Percentiles rank a stretch among this genome's conserved stretches.
Conservation (phyloP, 2,329 filamentous ascomycete genomes). For the Orbilia ellipsospora region DNA sequence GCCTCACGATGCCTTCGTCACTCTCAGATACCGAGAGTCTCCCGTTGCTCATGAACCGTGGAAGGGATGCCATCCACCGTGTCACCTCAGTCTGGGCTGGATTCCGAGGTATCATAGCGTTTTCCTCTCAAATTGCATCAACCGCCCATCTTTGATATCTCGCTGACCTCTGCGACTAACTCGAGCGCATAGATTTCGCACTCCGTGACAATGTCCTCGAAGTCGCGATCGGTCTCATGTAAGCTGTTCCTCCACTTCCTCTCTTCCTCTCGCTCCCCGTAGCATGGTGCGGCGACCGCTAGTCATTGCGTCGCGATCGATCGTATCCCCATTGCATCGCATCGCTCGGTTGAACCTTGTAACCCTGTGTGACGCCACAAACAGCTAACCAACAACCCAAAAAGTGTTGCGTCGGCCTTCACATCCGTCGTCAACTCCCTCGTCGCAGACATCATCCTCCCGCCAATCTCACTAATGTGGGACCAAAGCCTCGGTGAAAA, state of each 20-base stretch:
- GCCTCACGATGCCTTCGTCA: slow-evolving; percentile 18
- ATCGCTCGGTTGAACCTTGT: slow-evolving; percentile 17
- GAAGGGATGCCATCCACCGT: slow-evolving; percentile 34
- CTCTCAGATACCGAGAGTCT: slow-evolving; percentile 27
- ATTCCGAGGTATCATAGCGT: slow-evolving; percentile 35
- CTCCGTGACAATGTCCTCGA: slow-evolving; percentile 80
- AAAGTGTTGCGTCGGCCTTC: slow-evolving; percentile 75
- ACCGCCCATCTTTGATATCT: neutral
- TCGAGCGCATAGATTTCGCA: slow-evolving; percentile 75
- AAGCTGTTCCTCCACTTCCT: slow-evolving; percentile 56
- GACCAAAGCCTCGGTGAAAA: slow-evolving; percentile 79
- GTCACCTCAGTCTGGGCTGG: slow-evolving; percentile 41
- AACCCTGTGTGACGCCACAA: slow-evolving; percentile 25
- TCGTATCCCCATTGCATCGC: neutral
- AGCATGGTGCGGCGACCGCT: neutral
- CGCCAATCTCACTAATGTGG: slow-evolving; percentile 75
- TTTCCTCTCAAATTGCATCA: no score
- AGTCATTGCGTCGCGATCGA: neutral
- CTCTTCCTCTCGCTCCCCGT: neutral
- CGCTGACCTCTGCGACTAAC: neutral
- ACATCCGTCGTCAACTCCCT: slow-evolving; percentile 78
- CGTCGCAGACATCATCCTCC: slow-evolving; percentile 76
- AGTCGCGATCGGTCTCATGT: slow-evolving; percentile 81
- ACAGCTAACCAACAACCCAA: slow-evolving; percentile 16
- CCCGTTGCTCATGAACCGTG: slow-evolving; percentile 32